phyloP scores from a whole-genome alignment of 768 basidiomycete genomes.

The Psilocybe cubensis region DNA sequence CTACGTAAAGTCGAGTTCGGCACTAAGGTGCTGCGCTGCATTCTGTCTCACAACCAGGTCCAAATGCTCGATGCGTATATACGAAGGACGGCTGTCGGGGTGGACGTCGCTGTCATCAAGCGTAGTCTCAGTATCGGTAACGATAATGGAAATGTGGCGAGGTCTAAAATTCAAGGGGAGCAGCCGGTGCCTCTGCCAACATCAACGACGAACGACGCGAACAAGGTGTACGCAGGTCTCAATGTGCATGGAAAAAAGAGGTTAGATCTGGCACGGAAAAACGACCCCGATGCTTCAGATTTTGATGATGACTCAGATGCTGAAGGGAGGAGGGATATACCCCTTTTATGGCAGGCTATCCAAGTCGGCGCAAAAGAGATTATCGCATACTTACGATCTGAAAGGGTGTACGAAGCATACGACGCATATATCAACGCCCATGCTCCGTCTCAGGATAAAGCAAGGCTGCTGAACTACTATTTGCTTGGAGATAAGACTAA shows the following conservation, averaged over 20 bases:
- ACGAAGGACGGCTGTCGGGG: slow-evolving; percentile 49
- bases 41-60: slow-evolving; percentile 43
- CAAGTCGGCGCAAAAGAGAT: slow-evolving; percentile 30
- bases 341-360: slow-evolving; percentile 52
- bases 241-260: slow-evolving; percentile 69
- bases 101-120: slow-evolving; percentile 33
- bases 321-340: slow-evolving; percentile 5
- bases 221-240: slow-evolving; percentile 58
- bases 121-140: slow-evolving; percentile 18
- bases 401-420: slow-evolving; percentile 55
- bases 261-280: slow-evolving; percentile 51
- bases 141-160: slow-evolving; percentile 26
- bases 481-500: slow-evolving; percentile 5
- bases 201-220: slow-evolving; percentile 38
- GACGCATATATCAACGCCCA: too few species aligned
- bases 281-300: slow-evolving; percentile 48
- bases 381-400: slow-evolving; percentile 50
- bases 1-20: slow-evolving; percentile 30
- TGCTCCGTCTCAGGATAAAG: slow-evolving; percentile 39
- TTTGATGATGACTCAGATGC: not conserved
- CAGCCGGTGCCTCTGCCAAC: too few species aligned
- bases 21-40: slow-evolving; percentile 20
- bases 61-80: slow-evolving; percentile 63
- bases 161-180: too few species aligned
- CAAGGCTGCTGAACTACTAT: slow-evolving; percentile 43